phyloP scores from a whole-genome alignment of 2,329 filamentous ascomycete genomes.

The Stromatinia cepivora region DNA sequence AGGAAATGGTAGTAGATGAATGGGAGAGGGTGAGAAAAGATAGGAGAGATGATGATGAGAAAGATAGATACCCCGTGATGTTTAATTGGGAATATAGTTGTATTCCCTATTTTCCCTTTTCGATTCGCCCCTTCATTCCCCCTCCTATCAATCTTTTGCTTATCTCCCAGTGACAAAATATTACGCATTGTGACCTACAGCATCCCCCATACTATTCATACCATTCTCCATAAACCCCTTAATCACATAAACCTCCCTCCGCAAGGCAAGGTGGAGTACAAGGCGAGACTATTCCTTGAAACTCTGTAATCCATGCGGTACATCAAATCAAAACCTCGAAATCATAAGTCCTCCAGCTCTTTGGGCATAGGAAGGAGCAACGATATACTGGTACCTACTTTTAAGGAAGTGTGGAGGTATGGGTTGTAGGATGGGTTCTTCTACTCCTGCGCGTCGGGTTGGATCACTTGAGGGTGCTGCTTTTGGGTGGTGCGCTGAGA shows the following conservation, averaged over 20 bases:
- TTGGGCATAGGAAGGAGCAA: neutral
- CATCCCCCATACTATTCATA: too few species aligned
- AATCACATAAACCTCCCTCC: constrained; percentile 44
- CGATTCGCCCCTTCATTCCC: neutral
- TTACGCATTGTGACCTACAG: too few species aligned
- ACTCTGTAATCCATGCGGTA: constrained; percentile 77
- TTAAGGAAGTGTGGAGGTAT: constrained; percentile 1
- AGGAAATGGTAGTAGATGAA: constrained; percentile 46
- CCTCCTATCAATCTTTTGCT: neutral
- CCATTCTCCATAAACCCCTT: too few species aligned
- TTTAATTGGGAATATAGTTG: constrained; percentile 11
- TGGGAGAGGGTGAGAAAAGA: constrained; percentile 26
- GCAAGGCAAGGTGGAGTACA: constrained; percentile 75
- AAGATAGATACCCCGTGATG: constrained; percentile 17
- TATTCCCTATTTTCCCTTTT: constrained; percentile 6
- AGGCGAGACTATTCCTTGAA: constrained; percentile 72
- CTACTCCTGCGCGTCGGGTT: constrained; percentile 9
- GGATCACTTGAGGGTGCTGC: too few species aligned
- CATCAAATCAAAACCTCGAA: constrained; percentile 43
- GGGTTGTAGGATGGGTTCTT: neutral
- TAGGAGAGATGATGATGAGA: constrained; percentile 22
- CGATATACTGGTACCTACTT: constrained; percentile 7
- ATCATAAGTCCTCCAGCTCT: neutral
- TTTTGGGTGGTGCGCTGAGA: too few species aligned
- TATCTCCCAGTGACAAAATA: neutral